These are phyloP conservation scores for Calonectria fujianensis DNA, from an alignment of 2,329 filamentous ascomycete species.

Conservation along the genomic window DNA sequence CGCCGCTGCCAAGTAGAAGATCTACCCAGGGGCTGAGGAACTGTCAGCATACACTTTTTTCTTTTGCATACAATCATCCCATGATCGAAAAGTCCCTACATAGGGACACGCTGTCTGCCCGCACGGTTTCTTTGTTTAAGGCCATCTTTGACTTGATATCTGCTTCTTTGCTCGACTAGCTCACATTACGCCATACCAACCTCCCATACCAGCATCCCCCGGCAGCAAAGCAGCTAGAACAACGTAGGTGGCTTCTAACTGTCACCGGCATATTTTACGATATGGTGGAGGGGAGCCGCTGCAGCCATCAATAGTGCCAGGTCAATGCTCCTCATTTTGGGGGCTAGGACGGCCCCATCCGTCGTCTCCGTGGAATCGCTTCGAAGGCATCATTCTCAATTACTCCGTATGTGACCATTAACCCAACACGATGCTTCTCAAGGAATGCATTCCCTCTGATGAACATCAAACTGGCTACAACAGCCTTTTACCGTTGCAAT, in stretches of 20 bases:
- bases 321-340: conserved; percentile 21
- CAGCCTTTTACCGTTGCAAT: conserved; percentile 12
- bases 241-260: conserved; percentile 34
- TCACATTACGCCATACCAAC: background rate
- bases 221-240: background rate
- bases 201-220: conserved; percentile 22
- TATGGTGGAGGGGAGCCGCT: conserved; percentile 17
- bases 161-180: background rate
- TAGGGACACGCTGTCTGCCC: background rate
- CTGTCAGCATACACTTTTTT: background rate
- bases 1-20: conserved; percentile 11
- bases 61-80: background rate
- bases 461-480: background rate
- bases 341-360: conserved; percentile 5
- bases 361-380: conserved; percentile 17
- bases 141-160: background rate
- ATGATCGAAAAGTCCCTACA: background rate
- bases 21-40: conserved; percentile 15
- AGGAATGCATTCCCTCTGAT: background rate
- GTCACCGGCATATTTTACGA: background rate
- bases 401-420: background rate
- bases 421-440: background rate
- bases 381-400: conserved; percentile 17
- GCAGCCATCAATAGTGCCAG: conserved; percentile 27
- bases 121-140: background rate